Base-by-base conservation (phyloP, 78 protist genomes). In the Andalucia godoyi region DNA sequence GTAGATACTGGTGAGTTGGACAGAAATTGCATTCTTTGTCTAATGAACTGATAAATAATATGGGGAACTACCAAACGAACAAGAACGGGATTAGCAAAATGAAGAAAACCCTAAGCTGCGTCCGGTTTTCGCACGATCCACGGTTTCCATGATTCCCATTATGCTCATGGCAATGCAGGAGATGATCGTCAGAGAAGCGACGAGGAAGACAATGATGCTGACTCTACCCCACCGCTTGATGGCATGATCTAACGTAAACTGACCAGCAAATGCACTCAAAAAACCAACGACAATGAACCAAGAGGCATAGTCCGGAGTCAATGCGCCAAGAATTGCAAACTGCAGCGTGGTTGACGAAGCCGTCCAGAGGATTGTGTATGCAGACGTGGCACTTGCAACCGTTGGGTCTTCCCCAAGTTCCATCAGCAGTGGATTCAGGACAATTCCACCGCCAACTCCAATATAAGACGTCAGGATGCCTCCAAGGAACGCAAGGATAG, bases 311-410 rank as follows among this genome's bases (percentile, higher is more conserved):
- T 47, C 71, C 6, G 46, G 13, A 7, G 37, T 37, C 12, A 66
- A 59, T n/a, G 4, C 17, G 58, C 36, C 58, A 6, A 10, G 9
- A 18, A 55, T 42, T 7, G 42, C 7, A 43, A 49, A 66, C 9
- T 66, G 68, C 38, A 66, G 34, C 4, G 47, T 54, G 21, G 55
- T 7, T 7, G 71, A 66, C 21, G 66, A 52, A 13, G 71, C 13
- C 47, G 71, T 66, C 65, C 57, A 66, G 9, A 66, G 4, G 9
- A 66, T 52, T 41, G 50, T 66, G 37, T 29, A 50, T 17, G 71
- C 71, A 7, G 58, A 52, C 7, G 71, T 66, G 5, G 71, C 71
- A 21, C 41, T 23, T 55, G 60, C 42, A 18, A 63, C 69, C 57
- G 21, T 7, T 49, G 69, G 69, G 41, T 7, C 9, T n/a, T 27